Evolutionary conservation across 768 basidiomycete species (phyloP), one percentile per base, ranked within the genome.

Genomic region (Multifurca ochricompacta): DNA sequence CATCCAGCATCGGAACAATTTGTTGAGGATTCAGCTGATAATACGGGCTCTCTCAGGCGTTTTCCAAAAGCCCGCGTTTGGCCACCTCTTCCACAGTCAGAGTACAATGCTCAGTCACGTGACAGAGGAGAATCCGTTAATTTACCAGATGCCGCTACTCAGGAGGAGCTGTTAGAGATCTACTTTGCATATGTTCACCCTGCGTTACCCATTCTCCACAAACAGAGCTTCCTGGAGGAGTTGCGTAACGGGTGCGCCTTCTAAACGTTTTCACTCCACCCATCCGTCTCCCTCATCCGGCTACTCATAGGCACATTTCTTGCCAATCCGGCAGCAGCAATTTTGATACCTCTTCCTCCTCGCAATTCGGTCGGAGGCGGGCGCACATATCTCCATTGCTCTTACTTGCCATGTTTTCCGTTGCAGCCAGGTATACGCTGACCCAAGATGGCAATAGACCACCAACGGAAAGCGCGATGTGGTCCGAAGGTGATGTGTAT

Each of bases 51-150:
- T 62, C 7, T 5, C 63, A 89, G 79, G 85, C 81, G 83, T 27
- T 93, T 94, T 69, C 90, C 91, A 0, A 83, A 82, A 60, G 85
- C 90, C 3, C 77, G 91, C n/a, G 86, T 92, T 23, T 94, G 91
- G 91, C 91, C 91, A 0, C 82, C 82, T 3, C 66, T 78, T 56
- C 66, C 56, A 54, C 67, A 30, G 44, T 67, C 68, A 21, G 59
- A 34, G 51, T 42, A 40, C 14, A 49, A 53, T 31, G 64, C 66
- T 37, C 60, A 64, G 11, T 55, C 65, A 18, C 68, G 66, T 6
- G 71, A 68, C 16, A 75, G 75, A 18, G 70, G 68, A 46, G 70
- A 68, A 44, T 64, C 63, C 11, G 64, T 70, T 8, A 64, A 71
- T 27, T 66, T 92, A n/a, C 90, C 89, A 0, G 73, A 78, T 19